phyloP scores from a whole-genome alignment of 2,329 filamentous ascomycete species.

The Epichloe festucae region DNA sequence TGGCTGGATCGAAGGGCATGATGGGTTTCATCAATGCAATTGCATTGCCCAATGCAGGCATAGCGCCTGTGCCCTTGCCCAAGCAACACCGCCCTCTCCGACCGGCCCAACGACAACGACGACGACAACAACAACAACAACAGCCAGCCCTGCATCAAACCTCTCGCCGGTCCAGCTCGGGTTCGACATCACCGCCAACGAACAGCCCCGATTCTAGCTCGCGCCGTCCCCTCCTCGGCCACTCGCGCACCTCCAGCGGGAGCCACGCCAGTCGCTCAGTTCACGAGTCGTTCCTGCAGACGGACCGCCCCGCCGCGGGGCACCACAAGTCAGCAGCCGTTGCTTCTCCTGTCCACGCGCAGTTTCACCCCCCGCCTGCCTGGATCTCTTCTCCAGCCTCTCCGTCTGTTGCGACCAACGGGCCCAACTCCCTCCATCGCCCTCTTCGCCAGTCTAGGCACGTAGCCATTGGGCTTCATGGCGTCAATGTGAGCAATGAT shows the following conservation, averaged over 20 bases:
- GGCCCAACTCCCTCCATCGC: conserved; percentile 2
- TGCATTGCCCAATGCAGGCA: conserved; percentile 11
- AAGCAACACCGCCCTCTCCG: conserved; percentile 6
- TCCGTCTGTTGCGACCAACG: neutral
- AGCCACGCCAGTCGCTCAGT: conserved; percentile 9
- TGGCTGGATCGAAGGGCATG: neutral
- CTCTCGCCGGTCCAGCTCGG: neutral
- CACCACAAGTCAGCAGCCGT: conserved; percentile 7
- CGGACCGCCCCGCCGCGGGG: conserved; percentile 15
- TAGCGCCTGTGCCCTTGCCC: conserved; percentile 15
- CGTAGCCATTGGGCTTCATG: conserved; percentile 5
- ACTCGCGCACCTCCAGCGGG: no score
- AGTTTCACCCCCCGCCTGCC: neutral
- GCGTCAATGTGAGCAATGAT: conserved; percentile 5
- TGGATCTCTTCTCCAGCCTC: neutral
- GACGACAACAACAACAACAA: conserved; percentile 2
- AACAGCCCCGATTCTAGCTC: neutral
- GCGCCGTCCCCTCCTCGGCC: no score
- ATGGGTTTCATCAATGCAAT: neutral
- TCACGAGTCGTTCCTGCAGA: conserved; percentile 12
- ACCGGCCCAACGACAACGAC: conserved; percentile 2
- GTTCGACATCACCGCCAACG: conserved; percentile 2
- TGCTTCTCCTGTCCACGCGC: neutral
- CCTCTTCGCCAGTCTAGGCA: conserved; percentile 1
- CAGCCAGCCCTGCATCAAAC: neutral